These are phyloP conservation scores for Purshia tridentata DNA, from an alignment of 306 rosid genomes.

Conservation along the genomic window DNA sequence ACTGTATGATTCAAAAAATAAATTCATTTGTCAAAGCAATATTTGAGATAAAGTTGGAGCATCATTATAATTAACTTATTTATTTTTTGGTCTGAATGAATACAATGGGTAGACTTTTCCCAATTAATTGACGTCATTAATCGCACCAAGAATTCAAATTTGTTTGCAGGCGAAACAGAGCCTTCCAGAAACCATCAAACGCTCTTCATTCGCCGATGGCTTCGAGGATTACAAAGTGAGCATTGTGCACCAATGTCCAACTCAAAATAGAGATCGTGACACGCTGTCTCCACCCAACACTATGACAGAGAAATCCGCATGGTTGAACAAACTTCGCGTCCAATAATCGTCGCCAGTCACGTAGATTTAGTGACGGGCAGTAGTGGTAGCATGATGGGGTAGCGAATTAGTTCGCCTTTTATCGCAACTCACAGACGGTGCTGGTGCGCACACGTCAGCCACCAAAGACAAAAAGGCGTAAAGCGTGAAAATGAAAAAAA, in stretches of 20 bases:
- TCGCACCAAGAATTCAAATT: neutral
- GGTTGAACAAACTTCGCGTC: neutral
- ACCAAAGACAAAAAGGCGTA: conserved; percentile 31
- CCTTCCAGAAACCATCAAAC: conserved; percentile 28
- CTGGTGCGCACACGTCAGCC: conserved; percentile 42
- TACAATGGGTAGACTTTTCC: no score
- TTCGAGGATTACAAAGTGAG: conserved; percentile 21
- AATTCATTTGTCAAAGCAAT: no score
- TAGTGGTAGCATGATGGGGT: neutral
- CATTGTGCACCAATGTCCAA: neutral
- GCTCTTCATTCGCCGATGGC: conserved; percentile 10
- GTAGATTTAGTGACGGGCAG: neutral
- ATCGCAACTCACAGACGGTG: conserved; percentile 21
- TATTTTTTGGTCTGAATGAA: no score
- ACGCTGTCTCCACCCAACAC: no score
- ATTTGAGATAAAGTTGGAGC: no score
- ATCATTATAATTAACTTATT: no score
- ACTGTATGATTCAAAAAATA: no score
- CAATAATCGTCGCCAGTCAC: neutral
- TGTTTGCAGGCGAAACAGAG: conserved; percentile 13
- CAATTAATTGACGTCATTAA: conserved; percentile 1
- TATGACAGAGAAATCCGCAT: neutral
- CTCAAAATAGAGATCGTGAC: neutral
- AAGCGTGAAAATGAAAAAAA: conserved; percentile 31
- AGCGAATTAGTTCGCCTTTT: neutral